A percentile compares a stretch with the other conserved stretches of the same genome.
These are phyloP conservation scores for Arachnomyces sp. DNA, from an alignment of 2,329 filamentous ascomycete species.

Conservation along the genomic window DNA sequence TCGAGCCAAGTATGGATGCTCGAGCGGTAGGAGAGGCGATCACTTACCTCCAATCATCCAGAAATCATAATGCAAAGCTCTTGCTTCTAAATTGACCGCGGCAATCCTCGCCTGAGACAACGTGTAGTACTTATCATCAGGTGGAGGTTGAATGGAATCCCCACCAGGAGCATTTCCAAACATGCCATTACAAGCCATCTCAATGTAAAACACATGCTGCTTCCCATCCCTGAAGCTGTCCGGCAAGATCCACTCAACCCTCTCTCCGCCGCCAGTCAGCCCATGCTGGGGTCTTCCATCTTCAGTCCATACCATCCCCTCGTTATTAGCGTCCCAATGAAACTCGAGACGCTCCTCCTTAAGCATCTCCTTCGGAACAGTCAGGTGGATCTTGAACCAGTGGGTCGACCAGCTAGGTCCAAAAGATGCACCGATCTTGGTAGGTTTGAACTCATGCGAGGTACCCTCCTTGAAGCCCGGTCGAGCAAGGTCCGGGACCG, in stretches of 20 bases:
- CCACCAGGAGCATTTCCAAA: slow-evolving; percentile 85
- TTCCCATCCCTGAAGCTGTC: slow-evolving; percentile 73
- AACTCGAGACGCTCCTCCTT: slow-evolving; percentile 82
- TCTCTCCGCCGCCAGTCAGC: slow-evolving; percentile 79
- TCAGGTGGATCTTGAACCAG: slow-evolving; percentile 84
- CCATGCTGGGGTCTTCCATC: slow-evolving; percentile 88
- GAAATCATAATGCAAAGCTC: slow-evolving; percentile 80
- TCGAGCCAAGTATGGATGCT: too few species aligned
- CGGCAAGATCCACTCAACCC: slow-evolving; percentile 86
- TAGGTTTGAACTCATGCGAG: slow-evolving; percentile 66
- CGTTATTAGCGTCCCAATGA: slow-evolving; percentile 91
- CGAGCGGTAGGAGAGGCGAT: background rate
- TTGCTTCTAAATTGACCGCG: slow-evolving; percentile 77
- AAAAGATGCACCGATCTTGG: slow-evolving; percentile 69
- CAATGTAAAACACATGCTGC: slow-evolving; percentile 84
- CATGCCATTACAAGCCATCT: slow-evolving; percentile 99
- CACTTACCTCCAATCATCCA: slow-evolving; percentile 69
- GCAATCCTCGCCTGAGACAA: slow-evolving; percentile 76
- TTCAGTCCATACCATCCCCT: slow-evolving; percentile 89
- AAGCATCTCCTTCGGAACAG: slow-evolving; percentile 63
- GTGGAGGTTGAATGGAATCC: slow-evolving; percentile 80
- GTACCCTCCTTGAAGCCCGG: slow-evolving; percentile 81
- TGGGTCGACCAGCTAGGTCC: slow-evolving; percentile 96
- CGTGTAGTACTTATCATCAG: slow-evolving; percentile 73
- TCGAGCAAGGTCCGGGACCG: slow-evolving; percentile 67